Base-by-base conservation (phyloP, 2,329 filamentous ascomycete genomes). In the Penicillium sp. region DNA sequence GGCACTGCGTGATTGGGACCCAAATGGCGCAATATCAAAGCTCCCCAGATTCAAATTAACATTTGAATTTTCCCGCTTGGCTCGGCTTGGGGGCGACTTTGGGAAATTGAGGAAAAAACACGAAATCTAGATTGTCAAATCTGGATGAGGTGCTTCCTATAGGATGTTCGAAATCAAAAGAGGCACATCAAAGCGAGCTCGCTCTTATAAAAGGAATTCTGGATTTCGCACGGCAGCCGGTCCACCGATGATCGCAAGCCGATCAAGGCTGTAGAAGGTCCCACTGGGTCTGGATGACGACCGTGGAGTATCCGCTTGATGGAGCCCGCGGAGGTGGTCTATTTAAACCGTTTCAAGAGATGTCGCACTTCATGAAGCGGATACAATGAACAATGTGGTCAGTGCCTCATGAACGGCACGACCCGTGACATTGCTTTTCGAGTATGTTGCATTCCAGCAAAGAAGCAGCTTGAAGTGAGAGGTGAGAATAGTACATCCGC, bases 241-340 rank as follows among this genome's bases (percentile, higher is more conserved):
- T 58, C 64, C 64, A 67, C 65, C 48, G 55, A 54, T 48, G 63
- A 67, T 68, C 62, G 55, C 58, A 56, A 58, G 50, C 32, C 32
- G 50, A 54, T 54, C 54, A 48, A 48, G 39, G 34, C 36, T 38
- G 7, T 38, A n/a, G 32, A 50, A 31, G 54, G 63, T 61, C 55
- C 60, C 36, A 53, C 55, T 50, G 45, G 61, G 66, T 59, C 63
- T 68, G 65, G 50, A 63, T 59, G 64, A 68, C 64, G 65, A 62
- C 53, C 54, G 44, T 40, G 38, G 38, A 40, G 38, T 39, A 43
- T 49, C 47, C 32, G 48, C 18, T 50, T n/a, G 18, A 47, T 32
- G 49, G 34, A 7, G 32, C 18, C 48, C 34, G 36, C 36, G 41
- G 48, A 46, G 16, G 18, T 31, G 22, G 29, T 38, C 13, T 43